Evolutionary conservation across 495 filamentous ascomycete genomes (phyloP), one percentile per base, ranked within the genome.

Genomic region (Penicillium paxilli): DNA sequence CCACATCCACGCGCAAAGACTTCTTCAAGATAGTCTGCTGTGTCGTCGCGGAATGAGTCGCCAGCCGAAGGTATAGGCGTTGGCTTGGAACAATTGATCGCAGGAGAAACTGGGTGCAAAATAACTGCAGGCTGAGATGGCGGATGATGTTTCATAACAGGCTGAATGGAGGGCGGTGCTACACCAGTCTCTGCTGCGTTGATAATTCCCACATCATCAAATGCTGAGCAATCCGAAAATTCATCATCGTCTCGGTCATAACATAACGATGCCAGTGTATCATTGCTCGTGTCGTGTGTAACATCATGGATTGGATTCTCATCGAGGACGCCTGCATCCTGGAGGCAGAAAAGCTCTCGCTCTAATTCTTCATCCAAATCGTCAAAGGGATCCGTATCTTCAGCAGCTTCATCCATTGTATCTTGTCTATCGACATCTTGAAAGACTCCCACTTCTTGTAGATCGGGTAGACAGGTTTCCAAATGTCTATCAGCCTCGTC

Each of bases 21-120:
- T 33, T 73, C 60, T 51, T 76, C 71, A 44, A 76, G 59, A 14
- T 67, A 63, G 22, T 63, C 52, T 4, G 73, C 69, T 5, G 73
- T 75, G 2, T 78, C 74, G 22, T 78, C 73, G n/a, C 62, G 60
- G 41, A 78, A 78, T 8, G 74, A 77, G 16, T 71, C 65, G 16
- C 44, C 49, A 9, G 54, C 35, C 33, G 56, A 59, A 44, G 53
- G 16, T 9, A 54, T 23, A n/a, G 1, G 42, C 17, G 19, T 47
- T 25, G 10, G 44, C 52, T 62, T 41, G 11, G 40, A 35, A 28
- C 17, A 55, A 9, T 26, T 40, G 20, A 19, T 23, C 12, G 48
- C 21, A 9, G 20, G 49, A 28, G 47, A n/a, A n/a, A n/a, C n/a
- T n/a, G n/a, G 47, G 9, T 47, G 49, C 22, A 37, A 11, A 16